Percentiles rank a stretch among this genome's conserved stretches.
These are phyloP conservation scores for Sclerotinia minor DNA, from an alignment of 2,329 filamentous ascomycete species.

Conservation along the genomic window DNA sequence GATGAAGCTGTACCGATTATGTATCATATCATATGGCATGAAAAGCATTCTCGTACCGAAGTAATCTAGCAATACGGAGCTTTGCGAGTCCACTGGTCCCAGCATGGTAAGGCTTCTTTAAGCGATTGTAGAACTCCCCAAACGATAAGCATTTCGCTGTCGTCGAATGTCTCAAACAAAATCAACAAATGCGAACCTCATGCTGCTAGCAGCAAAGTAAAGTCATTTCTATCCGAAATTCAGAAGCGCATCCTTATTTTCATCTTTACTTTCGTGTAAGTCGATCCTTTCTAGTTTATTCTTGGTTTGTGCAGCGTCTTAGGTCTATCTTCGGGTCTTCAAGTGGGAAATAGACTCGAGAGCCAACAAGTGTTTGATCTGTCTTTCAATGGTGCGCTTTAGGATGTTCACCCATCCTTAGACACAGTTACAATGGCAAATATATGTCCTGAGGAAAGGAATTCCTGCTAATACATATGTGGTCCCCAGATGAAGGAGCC, in stretches of 20 bases:
- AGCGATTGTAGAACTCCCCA: slow-evolving; percentile 11
- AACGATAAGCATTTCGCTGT: slow-evolving; percentile 8
- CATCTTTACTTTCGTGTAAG: neutral
- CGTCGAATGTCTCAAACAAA: neutral
- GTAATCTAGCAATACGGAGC: neutral
- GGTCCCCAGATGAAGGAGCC: slow-evolving; percentile 14
- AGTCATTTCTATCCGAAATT: neutral
- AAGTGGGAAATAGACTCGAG: slow-evolving; percentile 19
- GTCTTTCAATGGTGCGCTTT: slow-evolving; percentile 16
- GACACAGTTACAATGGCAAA: neutral
- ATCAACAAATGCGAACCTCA: slow-evolving; percentile 7
- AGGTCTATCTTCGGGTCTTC: slow-evolving; percentile 11
- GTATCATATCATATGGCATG: neutral
- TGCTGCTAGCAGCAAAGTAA: neutral
- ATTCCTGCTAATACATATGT: slow-evolving; percentile 13
- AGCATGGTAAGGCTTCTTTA: slow-evolving; percentile 10
- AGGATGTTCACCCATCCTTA: neutral
- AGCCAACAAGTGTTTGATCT: neutral
- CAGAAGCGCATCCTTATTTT: neutral
- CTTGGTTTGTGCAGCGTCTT: slow-evolving; percentile 14
- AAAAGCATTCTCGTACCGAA: neutral
- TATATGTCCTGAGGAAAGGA: neutral
- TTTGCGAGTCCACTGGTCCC: neutral
- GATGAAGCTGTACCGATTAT: neutral
- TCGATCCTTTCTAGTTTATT: neutral